phyloP scores from a whole-genome alignment of 176 grass and related monocot species.

The Oryza punctata region DNA sequence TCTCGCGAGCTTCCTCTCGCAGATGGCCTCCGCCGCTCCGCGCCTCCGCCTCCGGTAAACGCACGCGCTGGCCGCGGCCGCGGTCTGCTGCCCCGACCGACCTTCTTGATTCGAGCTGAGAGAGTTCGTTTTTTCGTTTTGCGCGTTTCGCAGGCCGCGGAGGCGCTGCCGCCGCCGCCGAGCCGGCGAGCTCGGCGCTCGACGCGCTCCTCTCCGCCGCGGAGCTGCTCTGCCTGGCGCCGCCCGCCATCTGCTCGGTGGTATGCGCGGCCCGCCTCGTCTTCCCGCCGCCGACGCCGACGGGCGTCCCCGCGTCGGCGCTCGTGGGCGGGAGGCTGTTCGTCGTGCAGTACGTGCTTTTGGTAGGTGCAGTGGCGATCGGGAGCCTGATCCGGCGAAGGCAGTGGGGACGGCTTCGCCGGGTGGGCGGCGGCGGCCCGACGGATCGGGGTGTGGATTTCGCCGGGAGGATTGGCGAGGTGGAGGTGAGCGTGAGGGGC shows the following conservation, averaged over 20 bases:
- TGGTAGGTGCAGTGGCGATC: constrained; percentile 57
- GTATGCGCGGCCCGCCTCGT: constrained; percentile 42
- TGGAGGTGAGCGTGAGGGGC: constrained; percentile 60
- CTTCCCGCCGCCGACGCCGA: constrained; percentile 23
- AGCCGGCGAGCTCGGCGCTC: constrained; percentile 28
- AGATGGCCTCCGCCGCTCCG: constrained; percentile 40
- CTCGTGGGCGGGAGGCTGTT: constrained; percentile 44
- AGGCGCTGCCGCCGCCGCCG: neutral
- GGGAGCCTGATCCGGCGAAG: constrained; percentile 61
- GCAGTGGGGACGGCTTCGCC: constrained; percentile 49
- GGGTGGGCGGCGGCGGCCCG: constrained; percentile 1
- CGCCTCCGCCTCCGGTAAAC: constrained; percentile 29
- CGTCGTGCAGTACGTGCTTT: constrained; percentile 50
- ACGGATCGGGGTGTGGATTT: constrained; percentile 31
- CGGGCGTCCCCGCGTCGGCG: neutral
- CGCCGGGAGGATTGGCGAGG: constrained; percentile 44
- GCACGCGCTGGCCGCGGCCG: neutral
- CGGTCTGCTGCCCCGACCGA: neutral
- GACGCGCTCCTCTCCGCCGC: constrained; percentile 54
- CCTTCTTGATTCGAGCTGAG: constrained; percentile 19
- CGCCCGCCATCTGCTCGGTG: constrained; percentile 64
- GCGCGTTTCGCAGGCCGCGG: constrained; percentile 35
- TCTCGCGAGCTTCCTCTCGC: neutral
- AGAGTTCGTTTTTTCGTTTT: neutral
- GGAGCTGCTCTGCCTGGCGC: constrained; percentile 68